Evolutionary conservation across 768 basidiomycete genomes (phyloP).

Genomic region (Amanita subjunquillea): DNA sequence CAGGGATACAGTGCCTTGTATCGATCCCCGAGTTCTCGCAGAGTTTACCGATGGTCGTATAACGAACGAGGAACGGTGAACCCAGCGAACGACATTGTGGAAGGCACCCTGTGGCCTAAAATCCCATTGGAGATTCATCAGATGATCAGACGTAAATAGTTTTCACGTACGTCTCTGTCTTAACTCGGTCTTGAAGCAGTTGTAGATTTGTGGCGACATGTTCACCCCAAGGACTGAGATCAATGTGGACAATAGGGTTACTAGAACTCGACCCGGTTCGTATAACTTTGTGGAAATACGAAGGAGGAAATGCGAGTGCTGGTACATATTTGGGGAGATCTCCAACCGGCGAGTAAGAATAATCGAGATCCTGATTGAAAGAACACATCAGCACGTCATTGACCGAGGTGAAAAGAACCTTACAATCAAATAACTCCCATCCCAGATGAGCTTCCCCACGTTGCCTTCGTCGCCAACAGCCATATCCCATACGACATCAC

Average conservation of each 20-base stretch:
- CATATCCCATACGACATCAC: constrained; percentile 82
- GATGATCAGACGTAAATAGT: neutral
- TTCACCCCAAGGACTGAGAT: constrained; percentile 69
- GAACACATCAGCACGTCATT: neutral
- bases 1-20: constrained; percentile 12
- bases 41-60: constrained; percentile 38
- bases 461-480: constrained; percentile 84
- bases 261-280: constrained; percentile 43
- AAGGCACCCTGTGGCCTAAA: constrained; percentile 65
- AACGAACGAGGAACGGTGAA: constrained; percentile 69
- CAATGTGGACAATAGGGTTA: constrained; percentile 62
- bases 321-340: constrained; percentile 77
- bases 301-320: constrained; percentile 73
- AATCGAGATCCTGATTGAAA: constrained; percentile 64
- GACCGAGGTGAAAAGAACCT: constrained; percentile 19
- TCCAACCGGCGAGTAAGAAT: constrained; percentile 64
- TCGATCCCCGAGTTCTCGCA: constrained; percentile 20
- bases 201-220: constrained; percentile 69
- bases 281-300: constrained; percentile 83
- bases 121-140: constrained; percentile 2
- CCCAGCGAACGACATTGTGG: constrained; percentile 81
- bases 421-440: constrained; percentile 81
- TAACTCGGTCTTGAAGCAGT: constrained; percentile 65
- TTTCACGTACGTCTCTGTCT: constrained; percentile 67
- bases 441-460: constrained; percentile 77